Evolutionary conservation across 192 early-diverging fungal genomes (phyloP).

Genomic region (Spizellomyces sp.): DNA sequence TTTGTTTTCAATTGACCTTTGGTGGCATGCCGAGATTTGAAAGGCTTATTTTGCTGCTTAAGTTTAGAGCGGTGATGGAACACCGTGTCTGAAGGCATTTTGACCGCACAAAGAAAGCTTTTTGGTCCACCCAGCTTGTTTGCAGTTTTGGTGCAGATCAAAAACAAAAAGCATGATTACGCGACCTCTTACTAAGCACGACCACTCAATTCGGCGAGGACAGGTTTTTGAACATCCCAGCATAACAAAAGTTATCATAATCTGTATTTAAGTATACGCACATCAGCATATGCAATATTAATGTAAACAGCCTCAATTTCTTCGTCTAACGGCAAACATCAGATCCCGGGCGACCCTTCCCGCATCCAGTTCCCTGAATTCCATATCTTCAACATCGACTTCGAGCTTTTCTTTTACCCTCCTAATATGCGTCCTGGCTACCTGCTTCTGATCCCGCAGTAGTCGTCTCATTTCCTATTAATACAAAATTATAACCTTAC

Average conservation of each 20-base stretch:
- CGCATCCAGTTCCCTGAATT: slow-evolving; percentile 23
- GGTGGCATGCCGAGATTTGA: slow-evolving; percentile 90
- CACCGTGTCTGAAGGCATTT: slow-evolving; percentile 1
- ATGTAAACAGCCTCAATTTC: too few relatives aligned
- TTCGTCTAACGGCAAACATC: slow-evolving; percentile 8
- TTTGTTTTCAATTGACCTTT: slow-evolving; percentile 80
- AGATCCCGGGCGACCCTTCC: background rate
- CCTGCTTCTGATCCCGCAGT: slow-evolving; percentile 20
- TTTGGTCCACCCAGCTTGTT: background rate
- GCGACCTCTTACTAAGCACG: background rate
- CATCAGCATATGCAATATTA: too few relatives aligned
- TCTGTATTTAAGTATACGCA: too few relatives aligned
- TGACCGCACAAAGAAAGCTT: background rate
- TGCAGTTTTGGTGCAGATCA: background rate
- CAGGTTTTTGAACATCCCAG: background rate
- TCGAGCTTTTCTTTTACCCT: slow-evolving; percentile 26
- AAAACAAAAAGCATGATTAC: slow-evolving; percentile 10
- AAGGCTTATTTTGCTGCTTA: slow-evolving; percentile 94
- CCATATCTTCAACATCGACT: slow-evolving; percentile 15
- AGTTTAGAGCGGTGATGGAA: slow-evolving; percentile 68
- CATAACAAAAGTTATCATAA: too few relatives aligned
- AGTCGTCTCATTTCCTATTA: slow-evolving; percentile 25
- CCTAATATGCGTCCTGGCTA: slow-evolving; percentile 9
- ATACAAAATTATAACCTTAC: background rate
- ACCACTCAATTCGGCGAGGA: too few relatives aligned